Percentiles rank a stretch among this genome's conserved stretches.
phyloP scores from a whole-genome alignment of 352 stramenopile species.

The Globisporangium spiculum region DNA sequence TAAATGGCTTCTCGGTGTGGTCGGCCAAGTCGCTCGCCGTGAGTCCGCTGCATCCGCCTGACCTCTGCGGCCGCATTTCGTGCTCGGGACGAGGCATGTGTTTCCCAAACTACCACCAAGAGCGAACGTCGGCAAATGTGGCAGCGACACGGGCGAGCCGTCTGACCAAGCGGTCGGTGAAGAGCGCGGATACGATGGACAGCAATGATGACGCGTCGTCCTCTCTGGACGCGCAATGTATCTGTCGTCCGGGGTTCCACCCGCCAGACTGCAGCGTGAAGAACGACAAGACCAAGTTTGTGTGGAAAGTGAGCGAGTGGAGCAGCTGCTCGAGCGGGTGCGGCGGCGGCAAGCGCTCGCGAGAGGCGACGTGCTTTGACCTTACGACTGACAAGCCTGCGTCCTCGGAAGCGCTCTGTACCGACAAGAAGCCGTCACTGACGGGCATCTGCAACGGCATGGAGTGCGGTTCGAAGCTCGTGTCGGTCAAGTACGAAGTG shows the following conservation, averaged over 20 bases:
- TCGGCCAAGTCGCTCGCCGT: constrained; percentile 70
- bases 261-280: constrained; percentile 66
- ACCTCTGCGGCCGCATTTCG: constrained; percentile 58
- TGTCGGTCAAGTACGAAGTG: constrained; percentile 62
- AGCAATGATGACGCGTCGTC: constrained; percentile 24
- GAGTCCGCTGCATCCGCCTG: constrained; percentile 63
- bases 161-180: constrained; percentile 1
- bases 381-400: constrained; percentile 24
- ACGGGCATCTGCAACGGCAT: constrained; percentile 75
- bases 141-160: neutral
- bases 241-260: constrained; percentile 60
- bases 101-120: constrained; percentile 58
- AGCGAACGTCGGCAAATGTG: neutral
- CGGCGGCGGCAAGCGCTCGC: constrained; percentile 51
- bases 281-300: constrained; percentile 31
- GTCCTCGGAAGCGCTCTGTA: constrained; percentile 28
- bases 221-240: constrained; percentile 38
- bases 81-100: constrained; percentile 67
- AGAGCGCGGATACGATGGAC: neutral
- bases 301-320: constrained; percentile 62
- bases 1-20: constrained; percentile 63
- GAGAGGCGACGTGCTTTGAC: constrained; percentile 40
- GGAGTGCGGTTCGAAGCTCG: constrained; percentile 68
- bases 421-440: constrained; percentile 42
- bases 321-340: constrained; percentile 57